Conservation (phyloP, 306 rosid genomes). For the Begonia fuchsioides region DNA sequence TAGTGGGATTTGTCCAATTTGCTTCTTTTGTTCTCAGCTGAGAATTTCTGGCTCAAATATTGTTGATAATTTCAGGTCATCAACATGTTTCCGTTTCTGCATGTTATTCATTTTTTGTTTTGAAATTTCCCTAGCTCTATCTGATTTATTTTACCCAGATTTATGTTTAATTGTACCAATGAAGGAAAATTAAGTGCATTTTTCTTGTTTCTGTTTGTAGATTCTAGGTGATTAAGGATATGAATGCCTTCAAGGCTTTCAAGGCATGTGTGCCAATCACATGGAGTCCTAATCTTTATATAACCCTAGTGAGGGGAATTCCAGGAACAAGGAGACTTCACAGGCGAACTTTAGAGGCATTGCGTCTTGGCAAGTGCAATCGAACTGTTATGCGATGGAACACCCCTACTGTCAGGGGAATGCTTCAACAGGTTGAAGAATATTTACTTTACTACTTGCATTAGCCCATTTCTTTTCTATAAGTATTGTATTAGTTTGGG, state of each 20-base stretch:
- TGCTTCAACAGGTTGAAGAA: conserved; percentile 64
- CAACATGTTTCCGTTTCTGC: no score
- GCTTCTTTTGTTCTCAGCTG: no score
- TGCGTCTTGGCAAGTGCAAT: conserved; percentile 67
- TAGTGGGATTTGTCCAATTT: no score
- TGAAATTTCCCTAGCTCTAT: no score
- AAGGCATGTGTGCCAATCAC: conserved; percentile 70
- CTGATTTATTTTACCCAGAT: no score
- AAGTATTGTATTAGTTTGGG: no score
- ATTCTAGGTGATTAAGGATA: conserved; percentile 9
- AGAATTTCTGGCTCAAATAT: no score
- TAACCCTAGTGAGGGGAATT: conserved; percentile 84
- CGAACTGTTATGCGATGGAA: conserved; percentile 94
- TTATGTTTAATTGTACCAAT: no score
- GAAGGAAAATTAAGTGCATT: no score
- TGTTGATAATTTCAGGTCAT: no score
- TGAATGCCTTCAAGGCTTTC: conserved; percentile 90
- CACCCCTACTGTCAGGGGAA: conserved; percentile 85
- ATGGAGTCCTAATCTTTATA: conserved; percentile 73
- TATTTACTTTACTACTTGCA: conserved; percentile 5
- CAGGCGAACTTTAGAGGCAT: conserved; percentile 81
- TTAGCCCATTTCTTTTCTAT: background rate
- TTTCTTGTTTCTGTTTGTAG: no score
- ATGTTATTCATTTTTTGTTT: no score
- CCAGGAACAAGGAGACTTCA: conserved; percentile 90